phyloP scores from a whole-genome alignment of 1,284 basidiomycete species.

The Cutaneotrichosporon sp. region DNA sequence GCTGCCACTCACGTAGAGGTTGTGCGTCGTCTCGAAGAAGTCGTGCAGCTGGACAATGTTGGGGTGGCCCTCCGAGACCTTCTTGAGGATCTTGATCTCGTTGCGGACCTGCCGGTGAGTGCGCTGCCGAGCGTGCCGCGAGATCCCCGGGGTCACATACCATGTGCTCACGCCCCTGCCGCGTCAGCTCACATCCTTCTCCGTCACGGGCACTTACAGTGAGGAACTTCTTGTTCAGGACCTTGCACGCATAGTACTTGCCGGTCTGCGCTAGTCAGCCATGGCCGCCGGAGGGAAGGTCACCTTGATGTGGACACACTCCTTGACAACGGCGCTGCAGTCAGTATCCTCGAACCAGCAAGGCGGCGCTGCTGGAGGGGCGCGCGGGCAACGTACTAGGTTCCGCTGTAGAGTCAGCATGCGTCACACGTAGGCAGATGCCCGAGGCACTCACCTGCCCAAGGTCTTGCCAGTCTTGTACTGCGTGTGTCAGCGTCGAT shows the following conservation, averaged over 20 bases:
- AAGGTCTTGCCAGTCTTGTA: constrained; percentile 91
- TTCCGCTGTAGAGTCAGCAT: constrained; percentile 41
- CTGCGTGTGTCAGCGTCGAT: constrained; percentile 52
- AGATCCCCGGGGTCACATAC: constrained; percentile 53
- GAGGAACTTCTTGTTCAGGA: constrained; percentile 92
- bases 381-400: constrained; percentile 36
- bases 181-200: constrained; percentile 8
- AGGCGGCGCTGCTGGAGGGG: neutral
- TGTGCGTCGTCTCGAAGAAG: constrained; percentile 97
- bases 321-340: constrained; percentile 62
- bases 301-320: constrained; percentile 94
- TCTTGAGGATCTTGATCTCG: constrained; percentile 93
- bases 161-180: constrained; percentile 80
- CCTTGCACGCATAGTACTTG: constrained; percentile 58
- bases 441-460: constrained; percentile 82
- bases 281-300: constrained; percentile 50
- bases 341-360: neutral
- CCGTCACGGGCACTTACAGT: constrained; percentile 53
- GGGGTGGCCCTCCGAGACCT: constrained; percentile 83
- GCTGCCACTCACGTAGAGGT: constrained; percentile 64
- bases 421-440: neutral
- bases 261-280: constrained; percentile 51
- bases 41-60: constrained; percentile 93
- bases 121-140: neutral
- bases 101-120: constrained; percentile 73